Base-by-base conservation (phyloP, 345 rosid genomes). In the Melastoma malabathricum region DNA sequence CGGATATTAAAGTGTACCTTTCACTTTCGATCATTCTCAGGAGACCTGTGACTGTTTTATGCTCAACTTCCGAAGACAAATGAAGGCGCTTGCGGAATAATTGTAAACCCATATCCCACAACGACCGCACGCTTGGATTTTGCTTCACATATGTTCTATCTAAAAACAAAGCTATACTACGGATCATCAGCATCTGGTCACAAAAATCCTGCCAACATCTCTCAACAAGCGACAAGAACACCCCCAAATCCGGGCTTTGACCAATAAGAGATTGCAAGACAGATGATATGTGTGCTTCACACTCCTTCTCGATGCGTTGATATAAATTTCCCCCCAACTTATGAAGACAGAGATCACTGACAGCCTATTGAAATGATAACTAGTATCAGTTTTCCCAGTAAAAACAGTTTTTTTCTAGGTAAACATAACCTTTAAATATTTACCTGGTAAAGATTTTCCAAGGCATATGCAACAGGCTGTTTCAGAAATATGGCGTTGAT, bases 91-190 rank as follows among this genome's bases (percentile, higher is more conserved):
- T 88, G 47, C 90, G 73, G 65, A 87, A 92, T 61, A 92, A 95
- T 54, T 82, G 97, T 80, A 92, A 72, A 55, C 98, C 98, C 98
- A 87, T 87, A 70, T 87, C 97, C 98, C 98, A 92, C 55, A 92
- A n/a, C n/a, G 97, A 92, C 18, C 83, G 80, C 46, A 84, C 83
- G 70, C 72, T 79, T 50, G 89, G 77, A 61, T 75, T 84, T 65
- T 81, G 97, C 70, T 87, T 92, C 59, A 87, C 97, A 61, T 87
- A 87, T 44, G 89, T 87, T 65, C 94, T 77, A 70, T 92, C 98
- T 15, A 92, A 72, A 68, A 70, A 69, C 76, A 92, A 81, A 64
- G 98, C 97, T 75, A 92, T 92, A 64, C 90, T 70, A 63, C 98
- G 95, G 63, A 92, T 92, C 96, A 75, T 86, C 63, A 90, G 62